Conservation (phyloP, 108 stramenopile species). For the Pseudonitzschia pungens region DNA sequence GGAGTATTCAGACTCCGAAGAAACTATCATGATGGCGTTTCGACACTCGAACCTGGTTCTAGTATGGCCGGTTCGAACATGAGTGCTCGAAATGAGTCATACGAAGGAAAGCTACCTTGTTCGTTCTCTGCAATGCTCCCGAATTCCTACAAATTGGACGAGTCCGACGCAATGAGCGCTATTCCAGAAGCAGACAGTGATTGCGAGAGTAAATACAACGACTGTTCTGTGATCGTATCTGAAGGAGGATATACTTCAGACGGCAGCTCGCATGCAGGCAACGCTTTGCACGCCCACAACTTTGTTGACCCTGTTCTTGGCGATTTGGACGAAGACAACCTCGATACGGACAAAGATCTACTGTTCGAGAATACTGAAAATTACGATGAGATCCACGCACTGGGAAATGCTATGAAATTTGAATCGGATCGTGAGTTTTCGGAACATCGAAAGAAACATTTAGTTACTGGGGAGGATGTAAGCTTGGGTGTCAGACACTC, state of each 20-base stretch:
- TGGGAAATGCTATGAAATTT: conserved; percentile 11
- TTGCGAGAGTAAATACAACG: conserved; percentile 1
- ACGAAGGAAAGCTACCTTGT: background rate
- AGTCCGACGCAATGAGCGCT: conserved; percentile 22
- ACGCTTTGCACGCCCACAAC: conserved; percentile 4
- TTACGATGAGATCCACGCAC: background rate
- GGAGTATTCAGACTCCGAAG: conserved; percentile 21
- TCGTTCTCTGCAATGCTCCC: conserved; percentile 26
- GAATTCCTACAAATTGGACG: conserved; percentile 20
- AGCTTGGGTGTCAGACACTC: conserved; percentile 29
- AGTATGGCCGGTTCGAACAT: background rate
- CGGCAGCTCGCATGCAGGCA: conserved; percentile 19
- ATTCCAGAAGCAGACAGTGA: conserved; percentile 38
- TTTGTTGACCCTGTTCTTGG: conserved; percentile 27
- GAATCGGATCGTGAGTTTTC: conserved; percentile 15
- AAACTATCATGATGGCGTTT: conserved; percentile 6
- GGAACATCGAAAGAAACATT: conserved; percentile 16
- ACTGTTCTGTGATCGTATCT: conserved; percentile 28
- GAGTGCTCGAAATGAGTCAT: background rate
- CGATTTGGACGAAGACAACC: conserved; percentile 23
- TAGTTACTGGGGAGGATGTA: conserved; percentile 9
- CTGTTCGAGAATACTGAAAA: conserved; percentile 5
- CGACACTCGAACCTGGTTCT: conserved; percentile 8
- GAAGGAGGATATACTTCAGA: conserved; percentile 31
- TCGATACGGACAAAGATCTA: conserved; percentile 11